These are phyloP conservation scores for Rhizophagus prolifer DNA, from an alignment of 192 early-diverging fungal genomes.

Conservation along the genomic window DNA sequence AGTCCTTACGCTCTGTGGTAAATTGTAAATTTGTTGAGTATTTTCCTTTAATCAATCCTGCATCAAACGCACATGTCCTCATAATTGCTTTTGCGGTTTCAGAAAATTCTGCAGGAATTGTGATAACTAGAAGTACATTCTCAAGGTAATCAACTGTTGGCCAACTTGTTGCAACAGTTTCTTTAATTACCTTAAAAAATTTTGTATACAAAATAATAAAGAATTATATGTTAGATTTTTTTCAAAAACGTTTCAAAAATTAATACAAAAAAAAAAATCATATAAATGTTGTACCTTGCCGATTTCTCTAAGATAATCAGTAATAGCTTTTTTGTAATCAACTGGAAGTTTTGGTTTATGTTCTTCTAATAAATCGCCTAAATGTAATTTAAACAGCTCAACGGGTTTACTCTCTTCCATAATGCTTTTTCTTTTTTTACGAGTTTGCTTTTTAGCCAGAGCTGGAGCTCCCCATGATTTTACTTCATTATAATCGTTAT, in stretches of 20 bases:
- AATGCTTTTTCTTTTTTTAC: not conserved
- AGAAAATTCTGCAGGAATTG: conserved; percentile 12
- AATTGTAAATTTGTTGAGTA: not conserved
- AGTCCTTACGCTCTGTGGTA: not conserved
- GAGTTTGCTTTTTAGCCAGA: not conserved
- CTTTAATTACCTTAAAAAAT: conserved; percentile 4
- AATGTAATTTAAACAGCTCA: conserved; percentile 11
- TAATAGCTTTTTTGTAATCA: not conserved
- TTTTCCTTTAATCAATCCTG: conserved; percentile 43
- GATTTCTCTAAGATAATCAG: conserved; percentile 18
- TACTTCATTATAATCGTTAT: not conserved
- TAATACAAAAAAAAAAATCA: too few relatives aligned
- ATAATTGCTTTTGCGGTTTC: conserved; percentile 47
- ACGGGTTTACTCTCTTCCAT: not conserved
- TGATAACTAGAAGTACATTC: not conserved
- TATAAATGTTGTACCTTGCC: not conserved
- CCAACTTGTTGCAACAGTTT: not conserved
- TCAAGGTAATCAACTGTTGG: not conserved
- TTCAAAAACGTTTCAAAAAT: too few relatives aligned
- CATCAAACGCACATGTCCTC: conserved; percentile 51
- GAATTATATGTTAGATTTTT: too few relatives aligned
- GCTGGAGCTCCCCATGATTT: not conserved
- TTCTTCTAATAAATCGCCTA: not conserved
- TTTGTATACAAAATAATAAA: not conserved
- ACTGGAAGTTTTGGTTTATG: not conserved